Conservation (phyloP, 2,329 filamentous ascomycete genomes). For the Sporothrix variecibatus region DNA sequence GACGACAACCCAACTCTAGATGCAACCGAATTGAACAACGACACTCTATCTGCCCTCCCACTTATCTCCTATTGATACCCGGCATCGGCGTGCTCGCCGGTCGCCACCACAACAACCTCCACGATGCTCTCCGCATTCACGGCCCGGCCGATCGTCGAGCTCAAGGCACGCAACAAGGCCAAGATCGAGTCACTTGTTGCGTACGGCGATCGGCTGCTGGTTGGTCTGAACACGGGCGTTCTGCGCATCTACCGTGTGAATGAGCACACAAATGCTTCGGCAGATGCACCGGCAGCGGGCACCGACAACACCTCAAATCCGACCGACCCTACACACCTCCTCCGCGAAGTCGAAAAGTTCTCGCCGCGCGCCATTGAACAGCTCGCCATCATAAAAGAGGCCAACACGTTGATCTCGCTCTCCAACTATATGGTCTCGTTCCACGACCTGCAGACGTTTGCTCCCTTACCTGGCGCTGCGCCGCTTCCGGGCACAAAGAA, state of each 20-base stretch:
- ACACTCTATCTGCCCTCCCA: background rate
- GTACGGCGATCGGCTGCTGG: constrained; percentile 87
- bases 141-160: constrained; percentile 94
- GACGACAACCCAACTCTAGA: background rate
- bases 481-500: constrained; percentile 78
- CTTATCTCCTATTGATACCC: background rate
- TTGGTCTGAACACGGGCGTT: constrained; percentile 85
- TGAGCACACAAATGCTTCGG: constrained; percentile 49
- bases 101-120: constrained; percentile 34
- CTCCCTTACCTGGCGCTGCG: constrained; percentile 67
- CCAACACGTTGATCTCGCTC: constrained; percentile 84
- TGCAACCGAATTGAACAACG: background rate
- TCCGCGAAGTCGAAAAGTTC: constrained; percentile 94
- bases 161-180: constrained; percentile 91
- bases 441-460: constrained; percentile 84
- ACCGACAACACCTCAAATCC: constrained; percentile 40
- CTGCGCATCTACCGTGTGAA: constrained; percentile 92
- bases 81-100: constrained; percentile 1
- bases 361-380: constrained; percentile 88
- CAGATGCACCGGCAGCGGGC: constrained; percentile 29
- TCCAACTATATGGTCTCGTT: constrained; percentile 88
- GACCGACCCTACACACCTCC: constrained; percentile 67
- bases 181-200: constrained; percentile 95
- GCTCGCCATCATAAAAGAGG: constrained; percentile 93
- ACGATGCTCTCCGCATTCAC: constrained; percentile 97